These are phyloP conservation scores for Cyphellophora attinorum DNA, from an alignment of 2,329 filamentous ascomycete species.

Conservation along the genomic window DNA sequence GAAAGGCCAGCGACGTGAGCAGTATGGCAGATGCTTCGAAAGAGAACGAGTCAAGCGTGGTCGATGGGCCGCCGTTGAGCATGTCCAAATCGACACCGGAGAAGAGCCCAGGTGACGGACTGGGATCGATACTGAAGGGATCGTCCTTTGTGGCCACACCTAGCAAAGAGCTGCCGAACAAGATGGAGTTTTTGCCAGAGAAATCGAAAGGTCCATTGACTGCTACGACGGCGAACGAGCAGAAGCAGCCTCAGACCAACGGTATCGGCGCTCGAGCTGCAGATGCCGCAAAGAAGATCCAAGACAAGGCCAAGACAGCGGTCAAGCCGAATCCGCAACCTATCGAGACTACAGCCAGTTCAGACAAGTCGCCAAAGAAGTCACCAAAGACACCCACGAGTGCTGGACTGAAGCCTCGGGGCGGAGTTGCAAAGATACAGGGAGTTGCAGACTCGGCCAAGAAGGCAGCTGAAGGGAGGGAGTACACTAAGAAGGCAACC, in stretches of 20 bases:
- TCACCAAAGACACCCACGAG: slow-evolving; percentile 6
- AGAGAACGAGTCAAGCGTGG: slow-evolving; percentile 12
- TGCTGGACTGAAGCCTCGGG: slow-evolving; percentile 5
- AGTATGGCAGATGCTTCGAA: slow-evolving; percentile 15
- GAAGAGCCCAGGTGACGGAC: slow-evolving; percentile 5
- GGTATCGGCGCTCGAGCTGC: slow-evolving; percentile 2
- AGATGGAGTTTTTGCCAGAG: slow-evolving; percentile 1
- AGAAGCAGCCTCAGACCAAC: slow-evolving; percentile 4
- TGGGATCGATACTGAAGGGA: slow-evolving; percentile 23
- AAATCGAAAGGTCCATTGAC: slow-evolving; percentile 5
- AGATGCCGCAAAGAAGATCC: slow-evolving; percentile 5
- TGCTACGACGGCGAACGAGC: slow-evolving; percentile 11
- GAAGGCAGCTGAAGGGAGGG: slow-evolving; percentile 19
- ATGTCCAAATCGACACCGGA: neutral
- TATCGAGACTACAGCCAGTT: neutral
- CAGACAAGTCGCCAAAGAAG: slow-evolving; percentile 6
- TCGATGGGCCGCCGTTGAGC: neutral
- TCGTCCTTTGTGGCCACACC: slow-evolving; percentile 19
- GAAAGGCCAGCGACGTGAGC: slow-evolving; percentile 28
- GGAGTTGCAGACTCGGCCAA: slow-evolving; percentile 21
- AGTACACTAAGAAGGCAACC: slow-evolving; percentile 13
- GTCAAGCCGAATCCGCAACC: slow-evolving; percentile 1
- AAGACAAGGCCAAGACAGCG: slow-evolving; percentile 5
- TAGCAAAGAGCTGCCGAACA: slow-evolving; percentile 3
- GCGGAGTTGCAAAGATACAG: slow-evolving; percentile 20